Evolutionary conservation across 228 moss, liverwort and hornwort genomes (phyloP).

Genomic region (Sphagnum fallax): DNA sequence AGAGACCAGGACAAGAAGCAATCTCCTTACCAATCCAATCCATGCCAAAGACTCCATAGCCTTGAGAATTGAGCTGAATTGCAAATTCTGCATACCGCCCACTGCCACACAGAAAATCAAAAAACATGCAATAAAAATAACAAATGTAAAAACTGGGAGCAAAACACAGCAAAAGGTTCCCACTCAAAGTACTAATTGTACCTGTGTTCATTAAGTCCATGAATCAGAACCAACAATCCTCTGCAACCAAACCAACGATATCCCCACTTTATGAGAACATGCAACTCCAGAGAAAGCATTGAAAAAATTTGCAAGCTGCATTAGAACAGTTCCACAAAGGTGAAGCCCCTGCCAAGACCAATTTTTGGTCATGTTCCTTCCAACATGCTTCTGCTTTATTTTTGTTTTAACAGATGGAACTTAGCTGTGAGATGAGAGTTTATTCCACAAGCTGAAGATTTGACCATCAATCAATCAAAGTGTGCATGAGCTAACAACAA

Average conservation of each 20-base stretch:
- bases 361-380: slow-evolving; percentile 6
- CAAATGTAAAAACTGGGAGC: too few species aligned
- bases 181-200: slow-evolving; percentile 1
- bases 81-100: slow-evolving; percentile 55
- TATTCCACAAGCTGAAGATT: too few species aligned
- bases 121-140: not conserved
- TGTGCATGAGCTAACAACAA: too few species aligned
- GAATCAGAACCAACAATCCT: slow-evolving; percentile 41
- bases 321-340: slow-evolving; percentile 3
- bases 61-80: slow-evolving; percentile 39
- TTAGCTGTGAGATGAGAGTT: too few species aligned
- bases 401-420: not conserved
- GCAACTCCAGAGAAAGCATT: not conserved
- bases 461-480: too few species aligned
- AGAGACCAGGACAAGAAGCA: not conserved
- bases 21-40: slow-evolving; percentile 52
- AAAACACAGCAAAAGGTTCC: too few species aligned
- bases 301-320: slow-evolving; percentile 6
- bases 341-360: slow-evolving; percentile 3
- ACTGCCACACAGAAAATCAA: slow-evolving; percentile 16
- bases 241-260: slow-evolving; percentile 17
- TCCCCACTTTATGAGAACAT: slow-evolving; percentile 5
- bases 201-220: slow-evolving; percentile 67
- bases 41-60: slow-evolving; percentile 64
- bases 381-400: slow-evolving; percentile 7